These are phyloP conservation scores for Pseudozyma hubeiensis DNA, from an alignment of 1,284 basidiomycete species.

Conservation along the genomic window DNA sequence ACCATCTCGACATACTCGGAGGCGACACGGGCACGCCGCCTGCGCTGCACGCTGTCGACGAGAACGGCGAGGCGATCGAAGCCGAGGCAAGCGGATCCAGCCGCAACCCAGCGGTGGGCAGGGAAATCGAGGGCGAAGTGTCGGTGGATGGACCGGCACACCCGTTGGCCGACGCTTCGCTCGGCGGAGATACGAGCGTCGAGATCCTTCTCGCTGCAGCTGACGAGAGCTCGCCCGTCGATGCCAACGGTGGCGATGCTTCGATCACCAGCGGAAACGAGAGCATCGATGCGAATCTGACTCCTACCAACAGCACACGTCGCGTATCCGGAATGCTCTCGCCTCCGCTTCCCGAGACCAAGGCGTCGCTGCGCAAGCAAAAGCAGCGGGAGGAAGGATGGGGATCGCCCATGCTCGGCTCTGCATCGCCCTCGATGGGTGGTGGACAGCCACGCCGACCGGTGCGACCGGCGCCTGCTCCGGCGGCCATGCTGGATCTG, in stretches of 20 bases:
- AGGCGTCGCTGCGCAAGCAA: slow-evolving; percentile 55
- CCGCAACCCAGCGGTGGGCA: slow-evolving; percentile 17
- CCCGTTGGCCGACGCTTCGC: slow-evolving; percentile 32
- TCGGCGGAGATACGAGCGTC: slow-evolving; percentile 30
- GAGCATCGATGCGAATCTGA: slow-evolving; percentile 24
- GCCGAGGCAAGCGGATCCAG: slow-evolving; percentile 33
- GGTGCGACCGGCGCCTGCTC: slow-evolving; percentile 47
- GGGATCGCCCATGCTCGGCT: slow-evolving; percentile 30
- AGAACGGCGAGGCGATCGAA: slow-evolving; percentile 46
- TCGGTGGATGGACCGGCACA: slow-evolving; percentile 42
- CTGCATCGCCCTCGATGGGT: slow-evolving; percentile 3
- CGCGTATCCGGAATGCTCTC: slow-evolving; percentile 36
- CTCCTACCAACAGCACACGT: slow-evolving; percentile 39
- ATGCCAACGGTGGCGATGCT: neutral
- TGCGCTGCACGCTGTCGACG: slow-evolving; percentile 32
- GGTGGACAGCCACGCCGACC: slow-evolving; percentile 23
- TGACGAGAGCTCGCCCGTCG: slow-evolving; percentile 11
- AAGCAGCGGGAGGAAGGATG: slow-evolving; percentile 55
- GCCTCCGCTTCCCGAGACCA: slow-evolving; percentile 42
- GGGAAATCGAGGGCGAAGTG: slow-evolving; percentile 21
- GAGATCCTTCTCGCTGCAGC: slow-evolving; percentile 30
- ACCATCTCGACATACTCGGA: slow-evolving; percentile 30
- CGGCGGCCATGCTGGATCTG: slow-evolving; percentile 57
- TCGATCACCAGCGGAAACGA: neutral
- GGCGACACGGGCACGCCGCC: slow-evolving; percentile 32